phyloP scores from a whole-genome alignment of 2,329 filamentous ascomycete genomes.

The Xylariaceae sp. region DNA sequence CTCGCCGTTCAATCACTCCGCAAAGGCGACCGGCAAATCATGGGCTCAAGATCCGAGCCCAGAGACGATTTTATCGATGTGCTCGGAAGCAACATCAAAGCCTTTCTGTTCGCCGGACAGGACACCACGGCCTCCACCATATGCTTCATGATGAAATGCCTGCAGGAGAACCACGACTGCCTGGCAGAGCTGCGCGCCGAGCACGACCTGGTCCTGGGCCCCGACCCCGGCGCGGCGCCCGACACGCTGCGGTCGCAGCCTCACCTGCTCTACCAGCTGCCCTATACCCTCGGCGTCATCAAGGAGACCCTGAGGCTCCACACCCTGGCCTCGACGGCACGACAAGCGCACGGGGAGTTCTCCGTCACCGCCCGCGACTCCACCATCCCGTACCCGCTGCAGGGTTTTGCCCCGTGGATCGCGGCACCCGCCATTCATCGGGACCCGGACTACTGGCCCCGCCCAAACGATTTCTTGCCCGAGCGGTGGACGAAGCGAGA shows the following conservation, averaged over 20 bases:
- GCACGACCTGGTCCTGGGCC: constrained; percentile 7
- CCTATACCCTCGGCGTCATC: not conserved
- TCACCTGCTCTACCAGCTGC: not conserved
- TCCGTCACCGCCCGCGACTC: not conserved
- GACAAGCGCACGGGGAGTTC: not conserved
- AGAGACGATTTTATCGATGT: not conserved
- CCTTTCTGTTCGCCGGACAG: constrained; percentile 9
- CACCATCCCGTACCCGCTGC: not conserved
- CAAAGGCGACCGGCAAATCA: too few relatives aligned
- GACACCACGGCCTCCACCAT: constrained; percentile 9
- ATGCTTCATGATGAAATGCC: constrained; percentile 6
- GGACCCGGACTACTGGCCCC: constrained; percentile 22
- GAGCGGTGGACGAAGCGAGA: constrained; percentile 24
- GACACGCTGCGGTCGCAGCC: not conserved
- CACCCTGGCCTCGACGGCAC: not conserved
- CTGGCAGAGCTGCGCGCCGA: constrained; percentile 5
- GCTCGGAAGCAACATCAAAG: constrained; percentile 5
- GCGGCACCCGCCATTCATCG: constrained; percentile 13
- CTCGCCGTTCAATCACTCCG: not conserved
- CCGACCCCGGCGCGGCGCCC: not conserved
- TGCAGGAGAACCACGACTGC: constrained; percentile 4
- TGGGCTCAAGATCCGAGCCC: too few relatives aligned
- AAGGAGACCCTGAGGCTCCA: not conserved
- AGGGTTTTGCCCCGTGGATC: constrained; percentile 16
- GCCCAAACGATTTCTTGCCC: constrained; percentile 29